phyloP scores from a whole-genome alignment of 495 filamentous ascomycete species.

The Penicillium daleae region DNA sequence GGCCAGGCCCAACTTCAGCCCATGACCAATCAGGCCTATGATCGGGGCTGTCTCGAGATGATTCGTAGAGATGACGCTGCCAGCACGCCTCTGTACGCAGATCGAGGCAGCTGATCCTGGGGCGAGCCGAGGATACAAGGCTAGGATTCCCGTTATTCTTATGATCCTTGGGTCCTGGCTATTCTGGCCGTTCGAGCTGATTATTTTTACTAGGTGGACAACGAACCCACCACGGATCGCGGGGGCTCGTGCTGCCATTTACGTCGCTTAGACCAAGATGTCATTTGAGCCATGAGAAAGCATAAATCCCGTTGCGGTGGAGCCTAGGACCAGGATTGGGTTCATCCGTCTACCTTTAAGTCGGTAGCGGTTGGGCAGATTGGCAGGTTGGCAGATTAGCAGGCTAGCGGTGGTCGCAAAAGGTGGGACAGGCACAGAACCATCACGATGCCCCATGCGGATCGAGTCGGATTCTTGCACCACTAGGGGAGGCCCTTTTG shows the following conservation, averaged over 20 bases:
- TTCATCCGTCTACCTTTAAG: background rate
- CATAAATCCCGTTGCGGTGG: conserved; percentile 28
- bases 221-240: background rate
- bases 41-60: background rate
- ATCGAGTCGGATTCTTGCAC: conserved; percentile 37
- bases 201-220: background rate
- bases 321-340: conserved; percentile 14
- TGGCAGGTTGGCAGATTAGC: conserved; percentile 16
- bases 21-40: background rate
- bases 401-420: conserved; percentile 5
- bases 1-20: conserved; percentile 5
- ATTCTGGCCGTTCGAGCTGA: background rate
- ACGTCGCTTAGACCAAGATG: conserved; percentile 2
- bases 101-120: conserved; percentile 18
- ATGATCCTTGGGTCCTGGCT: conserved; percentile 4
- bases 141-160: background rate
- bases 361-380: conserved; percentile 20
- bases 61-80: conserved; percentile 10
- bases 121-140: background rate
- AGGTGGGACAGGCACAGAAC: conserved; percentile 38
- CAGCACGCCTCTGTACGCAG: conserved; percentile 3
- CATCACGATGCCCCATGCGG: conserved; percentile 35
- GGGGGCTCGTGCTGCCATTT: conserved; percentile 1
- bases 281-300: background rate
- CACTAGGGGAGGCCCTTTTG: conserved; percentile 17